Base-by-base conservation (phyloP, 768 basidiomycete genomes). In the Mycena maculata region DNA sequence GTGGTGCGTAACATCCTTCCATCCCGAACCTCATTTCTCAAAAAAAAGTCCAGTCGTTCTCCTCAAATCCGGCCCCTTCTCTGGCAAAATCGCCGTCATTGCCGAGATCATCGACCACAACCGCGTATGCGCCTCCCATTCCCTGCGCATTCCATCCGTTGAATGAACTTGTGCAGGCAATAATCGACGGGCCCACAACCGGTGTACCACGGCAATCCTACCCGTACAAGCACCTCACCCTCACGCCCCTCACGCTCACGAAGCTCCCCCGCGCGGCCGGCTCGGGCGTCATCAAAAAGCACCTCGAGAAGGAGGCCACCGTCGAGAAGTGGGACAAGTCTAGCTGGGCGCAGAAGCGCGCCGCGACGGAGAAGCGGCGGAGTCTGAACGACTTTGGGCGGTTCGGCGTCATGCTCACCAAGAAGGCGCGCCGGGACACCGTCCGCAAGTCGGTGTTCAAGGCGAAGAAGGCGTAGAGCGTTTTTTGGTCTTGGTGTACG, bases 31-130 rank as follows among this genome's bases (percentile, higher is more conserved):
- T 20, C 30, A 60, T 59, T 60, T 25, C 67, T 71, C 15, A 50
- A 60, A 53, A 5, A 50, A 60, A 53, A 5, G 8, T 50, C 23
- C 69, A 92, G 95, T 98, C 69, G 95, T 98, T 79, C 95, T 99
- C 83, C 87, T 99, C 84, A 93, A 92, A 80, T 80, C 90, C 64
- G 97, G 97, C 61, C 94, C 94, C 63, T 88, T 83, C 65, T 85
- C 89, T 48, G 96, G 96, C 72, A 92, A 91, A 80, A 94, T 98
- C 74, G 98, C 98, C 61, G 92, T 95, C 70, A 96, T 99, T 79
- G 91, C 90, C 55, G 96, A 99, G 82, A 96, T 99, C 81, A 96
- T 99, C 71, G 98, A 99, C 89, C 97, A 99, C 87, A 97, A 96
- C 86, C 90, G 96, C 79, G 97, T 98, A 78, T 68, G 92, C 80